A percentile compares a stretch with the other conserved stretches of the same genome.
Evolutionary conservation across 768 basidiomycete genomes (phyloP).

Genomic region (Pholiota molesta): DNA sequence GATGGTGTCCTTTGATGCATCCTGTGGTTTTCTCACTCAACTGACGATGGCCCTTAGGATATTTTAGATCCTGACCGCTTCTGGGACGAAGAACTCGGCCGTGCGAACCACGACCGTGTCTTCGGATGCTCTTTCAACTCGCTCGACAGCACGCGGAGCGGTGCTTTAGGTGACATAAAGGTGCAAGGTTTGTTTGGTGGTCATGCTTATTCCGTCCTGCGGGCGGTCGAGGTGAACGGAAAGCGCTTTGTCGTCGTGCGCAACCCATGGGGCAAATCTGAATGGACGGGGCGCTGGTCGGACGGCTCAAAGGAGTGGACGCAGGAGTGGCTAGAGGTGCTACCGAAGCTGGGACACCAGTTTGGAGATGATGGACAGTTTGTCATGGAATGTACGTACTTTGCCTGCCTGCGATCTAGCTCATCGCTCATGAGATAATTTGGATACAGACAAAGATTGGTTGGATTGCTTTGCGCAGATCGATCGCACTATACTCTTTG

Average conservation of each 20-base stretch:
- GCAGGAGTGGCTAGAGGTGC: constrained; percentile 46
- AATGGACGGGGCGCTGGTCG: constrained; percentile 57
- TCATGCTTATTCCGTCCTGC: constrained; percentile 56
- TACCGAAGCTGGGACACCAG: constrained; percentile 43
- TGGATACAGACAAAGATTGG: constrained; percentile 46
- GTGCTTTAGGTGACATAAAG: constrained; percentile 17
- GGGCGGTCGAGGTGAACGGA: constrained; percentile 46
- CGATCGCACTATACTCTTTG: constrained; percentile 52
- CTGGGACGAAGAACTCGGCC: constrained; percentile 50
- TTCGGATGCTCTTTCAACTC: constrained; percentile 49
- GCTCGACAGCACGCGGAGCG: constrained; percentile 33
- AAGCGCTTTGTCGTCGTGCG: constrained; percentile 55
- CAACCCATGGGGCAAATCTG: constrained; percentile 54
- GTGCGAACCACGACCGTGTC: constrained; percentile 49
- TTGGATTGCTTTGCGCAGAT: constrained; percentile 48
- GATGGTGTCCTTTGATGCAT: background rate
- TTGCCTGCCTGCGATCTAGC: background rate
- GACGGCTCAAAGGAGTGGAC: constrained; percentile 65
- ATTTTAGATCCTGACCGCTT: constrained; percentile 53
- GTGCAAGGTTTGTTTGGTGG: constrained; percentile 42
- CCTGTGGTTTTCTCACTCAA: background rate
- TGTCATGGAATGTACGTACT: constrained; percentile 49
- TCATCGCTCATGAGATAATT: background rate
- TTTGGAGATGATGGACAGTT: constrained; percentile 60
- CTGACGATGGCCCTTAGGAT: constrained; percentile 31